phyloP scores from a whole-genome alignment of 1,284 basidiomycete genomes.

The Neolentinus lepideus region DNA sequence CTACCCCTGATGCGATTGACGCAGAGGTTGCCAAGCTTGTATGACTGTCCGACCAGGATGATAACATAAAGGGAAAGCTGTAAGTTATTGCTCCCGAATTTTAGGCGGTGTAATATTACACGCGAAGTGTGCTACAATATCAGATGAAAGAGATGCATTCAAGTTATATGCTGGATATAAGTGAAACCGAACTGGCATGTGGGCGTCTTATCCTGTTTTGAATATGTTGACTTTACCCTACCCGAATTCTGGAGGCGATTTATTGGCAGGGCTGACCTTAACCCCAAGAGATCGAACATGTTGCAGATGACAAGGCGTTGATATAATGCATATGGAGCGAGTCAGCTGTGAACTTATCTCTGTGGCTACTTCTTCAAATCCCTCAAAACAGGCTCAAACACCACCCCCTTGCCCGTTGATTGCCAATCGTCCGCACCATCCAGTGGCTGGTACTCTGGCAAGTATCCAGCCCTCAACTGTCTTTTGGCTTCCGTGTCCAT shows the following conservation, averaged over 20 bases:
- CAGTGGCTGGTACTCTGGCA: slow-evolving; percentile 29
- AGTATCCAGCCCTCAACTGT: slow-evolving; percentile 27
- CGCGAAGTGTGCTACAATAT: too few relatives aligned
- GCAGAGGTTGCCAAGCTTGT: slow-evolving; percentile 58
- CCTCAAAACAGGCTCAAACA: slow-evolving; percentile 18
- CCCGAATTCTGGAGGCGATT: too few relatives aligned
- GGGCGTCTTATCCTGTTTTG: too few relatives aligned
- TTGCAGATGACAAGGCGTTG: too few relatives aligned
- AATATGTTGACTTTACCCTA: too few relatives aligned
- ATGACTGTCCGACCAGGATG: slow-evolving; percentile 8
- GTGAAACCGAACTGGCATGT: too few relatives aligned
- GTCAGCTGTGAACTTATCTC: not conserved
- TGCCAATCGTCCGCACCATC: slow-evolving; percentile 31
- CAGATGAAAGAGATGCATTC: too few relatives aligned
- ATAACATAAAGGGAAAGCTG: not conserved
- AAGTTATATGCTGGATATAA: too few relatives aligned
- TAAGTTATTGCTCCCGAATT: not conserved
- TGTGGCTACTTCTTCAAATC: slow-evolving; percentile 7
- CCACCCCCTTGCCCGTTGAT: slow-evolving; percentile 20
- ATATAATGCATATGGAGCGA: too few relatives aligned
- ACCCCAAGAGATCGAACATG: too few relatives aligned
- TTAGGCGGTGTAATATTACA: too few relatives aligned
- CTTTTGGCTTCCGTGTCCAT: slow-evolving; percentile 29
- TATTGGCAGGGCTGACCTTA: too few relatives aligned
- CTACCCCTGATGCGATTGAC: slow-evolving; percentile 63